Percentiles rank a stretch among this genome's conserved stretches.
phyloP scores from a whole-genome alignment of 148 eudicot species.

The Beta vulgaris region DNA sequence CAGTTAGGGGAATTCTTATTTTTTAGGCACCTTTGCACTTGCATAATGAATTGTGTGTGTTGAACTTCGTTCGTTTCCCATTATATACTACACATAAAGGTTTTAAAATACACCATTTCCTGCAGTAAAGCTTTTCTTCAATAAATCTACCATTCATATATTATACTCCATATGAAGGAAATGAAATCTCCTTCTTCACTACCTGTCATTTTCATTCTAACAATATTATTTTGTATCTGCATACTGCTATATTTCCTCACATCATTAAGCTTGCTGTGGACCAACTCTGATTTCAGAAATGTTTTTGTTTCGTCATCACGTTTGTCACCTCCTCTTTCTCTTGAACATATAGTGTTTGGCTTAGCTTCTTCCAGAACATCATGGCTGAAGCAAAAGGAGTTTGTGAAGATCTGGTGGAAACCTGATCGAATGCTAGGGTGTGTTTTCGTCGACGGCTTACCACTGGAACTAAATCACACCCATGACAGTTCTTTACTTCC shows the following conservation, averaged over 20 bases:
- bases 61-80: background rate
- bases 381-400: constrained; percentile 51
- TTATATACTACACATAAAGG: too few relatives aligned
- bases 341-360: constrained; percentile 60
- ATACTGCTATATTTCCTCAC: constrained; percentile 31
- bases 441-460: constrained; percentile 50
- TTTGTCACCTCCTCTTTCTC: constrained; percentile 26
- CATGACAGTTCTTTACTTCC: constrained; percentile 34
- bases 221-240: constrained; percentile 25
- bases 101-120: background rate
- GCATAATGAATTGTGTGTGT: background rate
- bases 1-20: constrained; percentile 14
- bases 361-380: constrained; percentile 42
- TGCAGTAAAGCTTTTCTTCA: background rate
- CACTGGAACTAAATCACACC: background rate
- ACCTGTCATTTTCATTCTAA: constrained; percentile 13
- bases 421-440: constrained; percentile 53
- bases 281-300: constrained; percentile 16
- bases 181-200: background rate
- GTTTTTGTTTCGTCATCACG: constrained; percentile 19
- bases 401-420: constrained; percentile 68
- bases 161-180: background rate
- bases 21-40: constrained; percentile 30
- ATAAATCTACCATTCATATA: too few relatives aligned
- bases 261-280: constrained; percentile 37